Evolutionary conservation across 352 stramenopile genomes (phyloP), one percentile per base, ranked within the genome.

Genomic region (Pythium guiyangense): DNA sequence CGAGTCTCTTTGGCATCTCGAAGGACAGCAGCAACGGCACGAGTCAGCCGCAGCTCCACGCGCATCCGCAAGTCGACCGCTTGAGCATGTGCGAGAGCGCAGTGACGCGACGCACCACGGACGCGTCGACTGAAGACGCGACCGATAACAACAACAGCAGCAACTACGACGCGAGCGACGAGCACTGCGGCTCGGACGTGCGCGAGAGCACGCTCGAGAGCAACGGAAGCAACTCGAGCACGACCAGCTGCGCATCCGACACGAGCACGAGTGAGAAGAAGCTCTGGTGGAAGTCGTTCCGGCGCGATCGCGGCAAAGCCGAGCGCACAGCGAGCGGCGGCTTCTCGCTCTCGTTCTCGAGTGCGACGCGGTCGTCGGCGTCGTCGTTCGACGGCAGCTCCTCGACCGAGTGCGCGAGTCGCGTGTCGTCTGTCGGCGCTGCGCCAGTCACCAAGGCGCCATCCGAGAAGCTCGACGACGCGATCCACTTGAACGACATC

Each of bases 251-350:
- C 49, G 74, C 72, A 61, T 75, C 70, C 4, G 67, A 81, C 52
- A 58, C 62, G 20, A 63, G 29, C 57, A 73, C 70, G 60, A 81
- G 60, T 56, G 77, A 89, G 60, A 86, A 84, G 64, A 80, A 79
- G 57, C 61, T 86, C 29, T 90, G 80, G 80, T 90, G 80, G 80
- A 76, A 69, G 26, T 76, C 77, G 48, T 79, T 88, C 62, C 76
- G 77, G 54, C 77, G 79, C 17, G 74, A 79, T 11, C 77, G 77
- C 54, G 44, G 60, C 40, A 84, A 86, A 43, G 72, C 75, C 47
- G 79, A 87, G 57, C 75, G 77, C 18, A 88, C 79, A 9, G 75
- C 79, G 12, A 90, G 79, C 42, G 75, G 79, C 18, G 77, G 75
- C 20, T 76, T 86, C 49, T 74, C 74, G 17, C 79, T 86, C 50